Evolutionary conservation across 2,329 filamentous ascomycete genomes (phyloP), one percentile per base, ranked within the genome.

Genomic region (Elsinoe batatas): DNA sequence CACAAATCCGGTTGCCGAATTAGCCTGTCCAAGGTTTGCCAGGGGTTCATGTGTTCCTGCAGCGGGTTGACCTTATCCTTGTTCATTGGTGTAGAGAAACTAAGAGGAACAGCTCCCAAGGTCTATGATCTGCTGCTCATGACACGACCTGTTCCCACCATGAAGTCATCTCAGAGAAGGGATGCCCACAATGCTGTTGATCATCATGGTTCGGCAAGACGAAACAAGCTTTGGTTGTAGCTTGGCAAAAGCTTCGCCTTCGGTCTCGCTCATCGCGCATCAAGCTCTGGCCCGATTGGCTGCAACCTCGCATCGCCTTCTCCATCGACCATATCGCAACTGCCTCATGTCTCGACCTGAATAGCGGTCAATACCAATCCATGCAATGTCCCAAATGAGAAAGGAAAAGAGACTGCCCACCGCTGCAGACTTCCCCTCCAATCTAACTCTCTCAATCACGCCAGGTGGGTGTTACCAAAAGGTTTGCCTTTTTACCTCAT

Each of bases 361-460:
- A 11, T 35, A 30, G 11, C 26, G 40, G 12, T 26, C 40, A 44
- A 22, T 3, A 42, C 17, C 17, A 44, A 30, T 17, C 17, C 32
- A n/a, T 36, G 47, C 32, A 15, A 51, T 51, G 47, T n/a, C 47
- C 32, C 18, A 15, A 37, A 6, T 15, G 22, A 20, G 30, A 20
- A 44, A 11, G 20, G 53, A 55, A 18, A 55, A 55, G 32, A 71
- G 72, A 55, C 66, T 76, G 44, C 75, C 75, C 35, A 69, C 64
- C 2, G 62, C 62, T 36, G 61, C 60, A 13, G 74, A 77, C 64
- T 76, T 77, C 53, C 65, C 73, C 8, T 61, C 65, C 22, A 64
- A 66, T 6, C 64, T 72, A 26, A 69, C 64, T 42, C 62, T 76
- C 40, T 69, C 65, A 58, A 71, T 77, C 43, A 70, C 71, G 30